Evolutionary conservation across 441 rosid genomes (phyloP).

Genomic region (Capsella rubella): DNA sequence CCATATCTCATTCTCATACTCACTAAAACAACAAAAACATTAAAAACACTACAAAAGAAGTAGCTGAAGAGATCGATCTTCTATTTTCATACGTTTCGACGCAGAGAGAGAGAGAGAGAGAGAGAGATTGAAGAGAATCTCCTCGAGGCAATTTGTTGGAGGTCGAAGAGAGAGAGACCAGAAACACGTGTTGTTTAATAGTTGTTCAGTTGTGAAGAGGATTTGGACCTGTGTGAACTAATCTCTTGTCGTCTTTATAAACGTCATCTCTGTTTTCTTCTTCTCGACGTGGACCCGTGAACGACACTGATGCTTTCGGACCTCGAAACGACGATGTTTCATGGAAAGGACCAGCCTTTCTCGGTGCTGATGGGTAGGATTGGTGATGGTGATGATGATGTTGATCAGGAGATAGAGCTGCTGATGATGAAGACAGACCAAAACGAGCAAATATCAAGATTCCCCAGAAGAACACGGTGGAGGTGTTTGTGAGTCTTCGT

Average conservation of each 20-base stretch:
- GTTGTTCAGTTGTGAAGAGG: slow-evolving; percentile 82
- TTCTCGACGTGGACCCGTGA: slow-evolving; percentile 41
- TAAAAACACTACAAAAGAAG: slow-evolving; percentile 7
- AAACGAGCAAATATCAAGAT: slow-evolving; percentile 54
- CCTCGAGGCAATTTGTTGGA: slow-evolving; percentile 1
- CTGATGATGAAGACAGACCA: slow-evolving; percentile 46
- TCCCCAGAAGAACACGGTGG: slow-evolving; percentile 53
- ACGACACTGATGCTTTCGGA: slow-evolving; percentile 42
- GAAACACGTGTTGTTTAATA: slow-evolving; percentile 23
- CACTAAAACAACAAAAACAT: slow-evolving; percentile 21
- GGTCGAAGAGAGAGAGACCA: slow-evolving; percentile 13
- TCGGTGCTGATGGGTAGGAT: slow-evolving; percentile 48
- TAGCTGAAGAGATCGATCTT: slow-evolving; percentile 4
- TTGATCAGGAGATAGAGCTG: slow-evolving; percentile 50
- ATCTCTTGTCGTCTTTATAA: slow-evolving; percentile 80
- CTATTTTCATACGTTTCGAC: neutral
- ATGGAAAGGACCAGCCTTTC: slow-evolving; percentile 56
- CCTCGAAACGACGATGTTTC: slow-evolving; percentile 40
- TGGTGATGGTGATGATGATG: slow-evolving; percentile 25
- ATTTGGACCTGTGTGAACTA: slow-evolving; percentile 91
- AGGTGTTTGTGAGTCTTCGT: slow-evolving; percentile 9
- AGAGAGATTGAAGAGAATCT: slow-evolving; percentile 20
- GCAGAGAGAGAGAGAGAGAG: slow-evolving; percentile 19
- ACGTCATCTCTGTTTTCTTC: slow-evolving; percentile 49
- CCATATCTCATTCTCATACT: slow-evolving; percentile 34